Base-by-base conservation (phyloP, 805 yeast genomes). In the Candida maltosa region DNA sequence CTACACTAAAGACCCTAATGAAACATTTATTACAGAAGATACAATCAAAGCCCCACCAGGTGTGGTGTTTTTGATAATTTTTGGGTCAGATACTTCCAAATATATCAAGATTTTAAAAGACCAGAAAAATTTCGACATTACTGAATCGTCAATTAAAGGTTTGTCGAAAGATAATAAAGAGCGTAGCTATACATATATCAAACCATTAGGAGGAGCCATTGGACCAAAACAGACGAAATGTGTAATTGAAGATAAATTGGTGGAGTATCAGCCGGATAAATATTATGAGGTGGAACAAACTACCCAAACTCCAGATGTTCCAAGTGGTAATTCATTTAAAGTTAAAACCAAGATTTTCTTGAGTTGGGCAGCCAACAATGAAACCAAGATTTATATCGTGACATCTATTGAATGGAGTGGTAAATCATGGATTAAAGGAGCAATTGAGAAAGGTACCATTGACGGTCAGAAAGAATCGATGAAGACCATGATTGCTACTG, bases 191-290 rank as follows among this genome's bases (percentile, higher is more conserved):
- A 54, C 69, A 0, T 84, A 81, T 49, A 66, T 65, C 1, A 80
- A 83, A 46, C 89, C 91, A 2, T 60, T 84, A 28, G 65, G 71
- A 32, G 80, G 76, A 2, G 73, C 86, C 0, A 77, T 85, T 37
- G 93, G 91, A 0, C 93, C 93, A 5, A 83, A 81, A 46, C 83
- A 83, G 46, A 83, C 94, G 0, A 61, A 60, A 39, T 83, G 91
- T 62, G 54, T 66, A 12, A 80, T 84, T 31, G 65, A 69, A 4
- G 94, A 85, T 49, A 68, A 68, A 2, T 50, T 83, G 12, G 76
- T 78, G 20, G 64, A 70, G 28, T 62, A 52, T 36, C 80, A 83
- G 47, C 64, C 74, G 14, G 64, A 71, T 5, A 60, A 65, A 17
- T 60, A 54, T 38, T 65, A 78, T 16, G 62, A 67, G 20, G 75